These are phyloP conservation scores for Articulospora tetracladia DNA, from an alignment of 495 filamentous ascomycete species.

Conservation along the genomic window DNA sequence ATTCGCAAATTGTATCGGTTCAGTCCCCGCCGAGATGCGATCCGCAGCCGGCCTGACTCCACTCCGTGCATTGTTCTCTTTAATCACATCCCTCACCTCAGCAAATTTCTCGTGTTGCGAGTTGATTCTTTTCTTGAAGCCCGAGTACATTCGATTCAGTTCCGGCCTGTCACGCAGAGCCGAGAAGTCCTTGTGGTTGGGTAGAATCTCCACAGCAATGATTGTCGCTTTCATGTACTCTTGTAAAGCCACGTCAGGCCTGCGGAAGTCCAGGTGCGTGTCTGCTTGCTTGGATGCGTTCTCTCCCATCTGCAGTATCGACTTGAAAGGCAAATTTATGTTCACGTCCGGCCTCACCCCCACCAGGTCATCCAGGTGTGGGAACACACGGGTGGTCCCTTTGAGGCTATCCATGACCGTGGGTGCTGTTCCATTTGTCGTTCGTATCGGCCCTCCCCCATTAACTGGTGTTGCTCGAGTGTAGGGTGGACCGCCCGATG, in stretches of 20 bases:
- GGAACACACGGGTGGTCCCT: slow-evolving; percentile 40
- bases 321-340: slow-evolving; percentile 40
- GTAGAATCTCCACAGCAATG: slow-evolving; percentile 71
- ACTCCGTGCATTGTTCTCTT: slow-evolving; percentile 57
- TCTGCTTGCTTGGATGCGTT: slow-evolving; percentile 45
- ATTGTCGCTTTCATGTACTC: slow-evolving; percentile 80
- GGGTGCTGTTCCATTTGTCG: slow-evolving; percentile 2
- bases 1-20: slow-evolving; percentile 3
- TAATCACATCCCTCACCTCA: slow-evolving; percentile 62
- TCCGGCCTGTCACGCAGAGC: slow-evolving; percentile 42
- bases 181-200: slow-evolving; percentile 63
- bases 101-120: slow-evolving; percentile 43
- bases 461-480: slow-evolving; percentile 11
- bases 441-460: slow-evolving; percentile 14
- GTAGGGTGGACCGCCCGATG: slow-evolving; percentile 16
- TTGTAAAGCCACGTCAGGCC: slow-evolving; percentile 46
- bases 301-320: slow-evolving; percentile 46
- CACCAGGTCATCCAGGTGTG: slow-evolving; percentile 73
- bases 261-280: slow-evolving; percentile 44
- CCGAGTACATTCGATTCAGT: slow-evolving; percentile 44
- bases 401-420: slow-evolving; percentile 3
- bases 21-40: background rate
- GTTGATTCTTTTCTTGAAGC: slow-evolving; percentile 44
- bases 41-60: slow-evolving; percentile 33
- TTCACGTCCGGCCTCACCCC: slow-evolving; percentile 40